These are phyloP conservation scores for Zygoascus ofunaensis DNA, from an alignment of 805 yeast genomes.

Conservation along the genomic window DNA sequence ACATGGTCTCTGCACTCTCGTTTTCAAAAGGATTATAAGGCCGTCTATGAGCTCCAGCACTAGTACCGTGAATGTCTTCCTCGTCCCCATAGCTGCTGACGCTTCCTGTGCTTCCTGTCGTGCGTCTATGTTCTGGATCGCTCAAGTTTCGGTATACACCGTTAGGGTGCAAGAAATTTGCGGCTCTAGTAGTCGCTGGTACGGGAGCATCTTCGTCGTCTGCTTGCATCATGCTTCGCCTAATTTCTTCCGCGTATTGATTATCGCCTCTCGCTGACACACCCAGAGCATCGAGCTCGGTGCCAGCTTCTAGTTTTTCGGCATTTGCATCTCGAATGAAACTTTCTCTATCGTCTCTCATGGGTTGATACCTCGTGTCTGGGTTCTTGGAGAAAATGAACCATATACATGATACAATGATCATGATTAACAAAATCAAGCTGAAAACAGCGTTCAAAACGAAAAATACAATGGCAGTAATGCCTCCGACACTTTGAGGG, in stretches of 20 bases:
- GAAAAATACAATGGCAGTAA: constrained; percentile 85
- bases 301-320: constrained; percentile 18
- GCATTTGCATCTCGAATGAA: constrained; percentile 43
- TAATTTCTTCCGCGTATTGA: constrained; percentile 16
- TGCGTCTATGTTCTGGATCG: too few relatives aligned
- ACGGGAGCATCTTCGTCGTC: constrained; percentile 1
- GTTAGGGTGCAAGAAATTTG: neutral
- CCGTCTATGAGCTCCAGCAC: neutral
- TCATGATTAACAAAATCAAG: constrained; percentile 68
- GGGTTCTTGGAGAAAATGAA: constrained; percentile 87
- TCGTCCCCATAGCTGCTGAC: neutral
- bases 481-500: constrained; percentile 81
- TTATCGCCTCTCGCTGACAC: constrained; percentile 36
- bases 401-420: constrained; percentile 76
- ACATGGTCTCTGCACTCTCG: neutral
- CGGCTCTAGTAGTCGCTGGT: neutral
- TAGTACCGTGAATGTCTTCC: neutral
- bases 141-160: neutral
- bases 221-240: constrained; percentile 6
- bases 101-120: neutral
- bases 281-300: constrained; percentile 67
- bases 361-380: constrained; percentile 89
- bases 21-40: constrained; percentile 1
- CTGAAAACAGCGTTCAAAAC: constrained; percentile 86
- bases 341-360: constrained; percentile 94